Conservation (phyloP, 345 rosid species). For the Boechera stricta region DNA sequence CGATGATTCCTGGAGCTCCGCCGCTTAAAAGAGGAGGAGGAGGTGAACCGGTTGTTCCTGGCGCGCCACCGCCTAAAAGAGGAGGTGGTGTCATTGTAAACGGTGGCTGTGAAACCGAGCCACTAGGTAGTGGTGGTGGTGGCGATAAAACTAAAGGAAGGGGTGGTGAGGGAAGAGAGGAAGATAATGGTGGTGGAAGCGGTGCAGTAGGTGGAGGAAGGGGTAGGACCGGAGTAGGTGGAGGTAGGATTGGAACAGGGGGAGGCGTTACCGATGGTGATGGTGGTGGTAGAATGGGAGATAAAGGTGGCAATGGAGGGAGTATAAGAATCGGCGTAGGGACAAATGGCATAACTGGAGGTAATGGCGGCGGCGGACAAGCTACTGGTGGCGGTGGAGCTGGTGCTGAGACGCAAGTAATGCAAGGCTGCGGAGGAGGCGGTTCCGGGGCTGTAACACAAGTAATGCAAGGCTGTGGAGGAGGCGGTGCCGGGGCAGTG, state of each 20-base stretch:
- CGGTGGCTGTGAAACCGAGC: constrained; percentile 36
- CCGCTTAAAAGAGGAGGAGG: constrained; percentile 22
- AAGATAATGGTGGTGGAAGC: constrained; percentile 40
- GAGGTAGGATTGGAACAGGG: constrained; percentile 25
- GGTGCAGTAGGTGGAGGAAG: constrained; percentile 39
- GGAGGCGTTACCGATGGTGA: constrained; percentile 32
- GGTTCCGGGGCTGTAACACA: constrained; percentile 8
- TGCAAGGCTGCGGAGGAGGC: constrained; percentile 37
- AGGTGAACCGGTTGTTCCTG: background rate
- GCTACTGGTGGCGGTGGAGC: constrained; percentile 32
- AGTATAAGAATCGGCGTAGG: constrained; percentile 27
- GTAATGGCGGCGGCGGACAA: constrained; percentile 32
- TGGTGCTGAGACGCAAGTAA: constrained; percentile 19
- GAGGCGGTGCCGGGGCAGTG: background rate
- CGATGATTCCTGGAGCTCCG: background rate
- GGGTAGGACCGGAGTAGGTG: constrained; percentile 35
- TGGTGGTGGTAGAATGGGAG: constrained; percentile 32
- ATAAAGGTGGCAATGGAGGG: constrained; percentile 30
- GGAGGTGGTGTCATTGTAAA: constrained; percentile 30
- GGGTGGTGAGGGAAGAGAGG: constrained; percentile 42
- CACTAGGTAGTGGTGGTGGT: constrained; percentile 31
- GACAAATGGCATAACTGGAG: constrained; percentile 20
- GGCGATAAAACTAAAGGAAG: constrained; percentile 38
- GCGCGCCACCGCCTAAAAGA: constrained; percentile 21
- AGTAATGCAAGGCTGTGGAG: constrained; percentile 30